Evolutionary conservation across 306 rosid genomes (phyloP), one percentile per base, ranked within the genome.

Genomic region (Biancaea sappan): DNA sequence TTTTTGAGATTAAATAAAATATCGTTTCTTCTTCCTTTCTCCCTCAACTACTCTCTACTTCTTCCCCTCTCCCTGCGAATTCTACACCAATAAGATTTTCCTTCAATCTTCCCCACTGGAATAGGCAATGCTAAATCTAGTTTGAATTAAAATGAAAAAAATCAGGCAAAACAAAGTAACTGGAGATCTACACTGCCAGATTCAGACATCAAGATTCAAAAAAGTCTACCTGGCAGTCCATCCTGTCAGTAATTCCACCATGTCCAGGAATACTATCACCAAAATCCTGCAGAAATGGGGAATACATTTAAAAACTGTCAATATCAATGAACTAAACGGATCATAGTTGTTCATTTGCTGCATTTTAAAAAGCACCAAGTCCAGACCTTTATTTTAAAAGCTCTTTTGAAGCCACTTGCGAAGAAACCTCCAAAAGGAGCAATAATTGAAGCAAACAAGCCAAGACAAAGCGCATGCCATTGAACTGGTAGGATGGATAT

Each of bases 341-440:
- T 37, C 2, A 79, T 54, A 50, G 66, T 75, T 46, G 66, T 50
- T 60, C 48, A 51, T 46, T 51, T 81, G 52, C 59, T 13, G 40
- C 67, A 78, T 59, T 34, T 38, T 40, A 75, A 75, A 66, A 79
- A 19, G 79, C 47, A 40, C 47, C 32, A 21, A 72, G 24, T 66
- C 51, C 67, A 71, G 25, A 95, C 99, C 98, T 95, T 95, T 82
- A 90, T 84, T 82, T 95, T 92, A 67, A 95, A 95, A 79, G 99
- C 99, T 84, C 99, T 88, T 84, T 95, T 95, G 75, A 95, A 95
- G 41, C 99, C 99, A 82, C 99, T 95, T 2, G 99, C 99, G 85
- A 95, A 92, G 96, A 95, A 95, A 76, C 99, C 99, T 63, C 99
- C 99, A 72, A 95, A 95, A 71, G 99, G 99, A 73, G 99, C 99